phyloP scores from a whole-genome alignment of 192 early-diverging fungal genomes.

The Gaertneriomyces sp. region DNA sequence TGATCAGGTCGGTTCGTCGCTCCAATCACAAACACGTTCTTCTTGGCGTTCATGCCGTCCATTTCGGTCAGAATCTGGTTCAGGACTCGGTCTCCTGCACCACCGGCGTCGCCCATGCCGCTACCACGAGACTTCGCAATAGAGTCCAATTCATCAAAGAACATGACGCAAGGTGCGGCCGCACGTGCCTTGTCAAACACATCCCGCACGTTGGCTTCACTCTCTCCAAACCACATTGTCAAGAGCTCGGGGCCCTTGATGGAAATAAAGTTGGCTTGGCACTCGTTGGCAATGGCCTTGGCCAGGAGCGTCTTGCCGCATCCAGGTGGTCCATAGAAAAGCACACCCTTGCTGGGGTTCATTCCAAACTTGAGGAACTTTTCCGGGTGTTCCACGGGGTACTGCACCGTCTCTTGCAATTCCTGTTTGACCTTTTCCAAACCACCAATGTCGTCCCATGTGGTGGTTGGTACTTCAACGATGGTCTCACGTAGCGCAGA shows the following conservation, averaged over 20 bases:
- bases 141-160: constrained; percentile 99
- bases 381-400: constrained; percentile 98
- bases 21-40: constrained; percentile 99
- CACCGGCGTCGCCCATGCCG: constrained; percentile 77
- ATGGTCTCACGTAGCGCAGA: constrained; percentile 97
- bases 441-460: constrained; percentile 97
- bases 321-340: constrained; percentile 98
- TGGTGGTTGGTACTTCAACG: constrained; percentile 91
- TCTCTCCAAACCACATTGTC: constrained; percentile 99
- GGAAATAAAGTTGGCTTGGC: constrained; percentile 99
- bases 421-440: constrained; percentile 97
- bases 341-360: constrained; percentile 91
- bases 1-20: constrained; percentile 99
- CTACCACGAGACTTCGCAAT: constrained; percentile 93
- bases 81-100: constrained; percentile 96
- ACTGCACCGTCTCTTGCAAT: constrained; percentile 98
- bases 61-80: constrained; percentile 99
- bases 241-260: constrained; percentile 98
- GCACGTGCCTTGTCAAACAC: constrained; percentile 99
- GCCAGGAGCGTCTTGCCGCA: constrained; percentile 98
- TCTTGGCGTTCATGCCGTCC: constrained; percentile 99
- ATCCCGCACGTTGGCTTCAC: constrained; percentile 97
- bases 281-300: constrained; percentile 99
- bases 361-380: constrained; percentile 99
- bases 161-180: constrained; percentile 98